Evolutionary conservation across 2,329 filamentous ascomycete species (phyloP).

Genomic region (Cytospora chrysosperma): DNA sequence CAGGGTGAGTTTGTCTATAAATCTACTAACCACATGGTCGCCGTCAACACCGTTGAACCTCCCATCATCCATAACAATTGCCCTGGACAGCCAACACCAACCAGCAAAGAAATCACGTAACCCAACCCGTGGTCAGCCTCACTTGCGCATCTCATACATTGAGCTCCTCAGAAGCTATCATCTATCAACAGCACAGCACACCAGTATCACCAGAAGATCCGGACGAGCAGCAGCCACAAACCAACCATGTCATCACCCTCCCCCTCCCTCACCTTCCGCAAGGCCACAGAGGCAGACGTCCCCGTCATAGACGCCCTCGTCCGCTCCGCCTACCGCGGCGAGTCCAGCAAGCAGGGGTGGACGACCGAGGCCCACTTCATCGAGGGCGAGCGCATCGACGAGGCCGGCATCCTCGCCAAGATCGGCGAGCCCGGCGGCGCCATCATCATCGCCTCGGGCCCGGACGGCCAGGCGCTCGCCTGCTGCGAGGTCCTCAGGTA

Average conservation of each 20-base stretch:
- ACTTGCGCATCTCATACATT: no score
- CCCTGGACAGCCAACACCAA: neutral
- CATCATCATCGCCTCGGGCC: conserved; percentile 36
- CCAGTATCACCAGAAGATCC: no score
- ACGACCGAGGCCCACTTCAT: conserved; percentile 48
- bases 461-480: conserved; percentile 32
- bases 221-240: no score
- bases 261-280: conserved; percentile 34
- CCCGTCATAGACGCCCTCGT: conserved; percentile 39
- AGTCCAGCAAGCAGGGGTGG: conserved; percentile 42
- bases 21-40: neutral
- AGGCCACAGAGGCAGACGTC: conserved; percentile 36
- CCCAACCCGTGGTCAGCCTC: no score
- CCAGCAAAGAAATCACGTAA: no score
- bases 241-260: conserved; percentile 1
- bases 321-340: conserved; percentile 45
- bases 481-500: conserved; percentile 44
- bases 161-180: no score
- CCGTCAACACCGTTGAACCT: no score
- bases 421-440: conserved; percentile 38
- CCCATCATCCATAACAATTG: no score
- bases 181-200: no score
- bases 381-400: conserved; percentile 43
- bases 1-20: neutral
- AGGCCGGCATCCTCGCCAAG: conserved; percentile 37